Base-by-base conservation (phyloP, 768 basidiomycete species). In the Trametopsis cervina region DNA sequence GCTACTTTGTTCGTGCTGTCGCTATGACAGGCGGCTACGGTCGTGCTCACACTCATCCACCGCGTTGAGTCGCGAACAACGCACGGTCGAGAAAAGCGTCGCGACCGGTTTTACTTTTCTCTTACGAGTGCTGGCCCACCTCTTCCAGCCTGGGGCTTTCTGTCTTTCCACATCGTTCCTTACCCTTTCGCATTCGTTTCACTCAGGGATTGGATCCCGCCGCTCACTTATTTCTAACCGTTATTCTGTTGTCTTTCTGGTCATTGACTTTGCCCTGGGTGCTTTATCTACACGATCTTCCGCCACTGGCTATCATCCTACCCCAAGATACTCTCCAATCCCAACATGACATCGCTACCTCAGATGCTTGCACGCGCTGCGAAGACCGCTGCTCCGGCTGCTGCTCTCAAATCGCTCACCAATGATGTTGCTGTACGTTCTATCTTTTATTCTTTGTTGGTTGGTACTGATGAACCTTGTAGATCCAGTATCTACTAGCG, bases 401-500 rank as follows among this genome's bases (percentile, higher is more conserved):
- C 63, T 25, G 60, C 63, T 7, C 46, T 67, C 46, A 59, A 72
- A 37, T 58, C 64, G 39, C 62, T 74, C 53, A 73, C 68, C 50
- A 60, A 64, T 50, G 65, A 74, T 57, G 64, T 62, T 50, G 68
- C 72, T 55, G 78, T 78, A 40, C 46, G 76, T 68, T 4, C 20
- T 56, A 15, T 33, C 9, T 7, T 15, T 7, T 33, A 33, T 15
- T 7, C 29, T 7, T 17, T 11, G 39, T 9, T 40, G 17, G 26
- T 27, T 10, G n/a, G 18, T 11, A 22, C 35, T 42, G 22, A 43
- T 26, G 9, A 20, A 12, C 38, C 44, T 27, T 33, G 17, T 44
- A 85, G 81, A 64, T 83, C 36, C 74, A 77, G 49, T 64, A 69
- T 53, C 59, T 85, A 36, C 67, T 87, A 39, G 67, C 76, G 15